Conservation (phyloP, 306 rosid genomes). For the Malus asiatica region DNA sequence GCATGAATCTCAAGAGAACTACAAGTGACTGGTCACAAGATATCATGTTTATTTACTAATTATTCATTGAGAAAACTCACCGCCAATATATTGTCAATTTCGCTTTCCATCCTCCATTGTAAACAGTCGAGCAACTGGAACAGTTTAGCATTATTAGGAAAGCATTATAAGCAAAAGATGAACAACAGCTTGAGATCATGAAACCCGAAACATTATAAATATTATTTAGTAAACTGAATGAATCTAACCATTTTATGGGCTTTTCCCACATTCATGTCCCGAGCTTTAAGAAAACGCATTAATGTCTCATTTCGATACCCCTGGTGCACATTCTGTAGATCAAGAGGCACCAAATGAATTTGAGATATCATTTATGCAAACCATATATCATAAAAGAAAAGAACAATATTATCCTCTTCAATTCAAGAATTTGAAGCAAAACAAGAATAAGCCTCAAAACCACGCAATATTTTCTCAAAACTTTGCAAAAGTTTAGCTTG, state of each 20-base stretch:
- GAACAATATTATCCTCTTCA: not conserved
- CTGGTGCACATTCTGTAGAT: slow-evolving; percentile 76
- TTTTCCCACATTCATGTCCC: slow-evolving; percentile 80
- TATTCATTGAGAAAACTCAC: slow-evolving; percentile 41
- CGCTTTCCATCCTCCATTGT: slow-evolving; percentile 79
- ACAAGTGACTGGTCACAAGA: not conserved
- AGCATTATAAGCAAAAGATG: slow-evolving; percentile 14
- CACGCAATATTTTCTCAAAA: not conserved
- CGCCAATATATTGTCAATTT: slow-evolving; percentile 65
- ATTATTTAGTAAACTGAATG: slow-evolving; percentile 6
- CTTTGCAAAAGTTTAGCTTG: not conserved
- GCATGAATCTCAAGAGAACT: not conserved
- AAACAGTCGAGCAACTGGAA: slow-evolving; percentile 79
- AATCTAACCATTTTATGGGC: slow-evolving; percentile 81
- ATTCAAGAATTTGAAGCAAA: not conserved
- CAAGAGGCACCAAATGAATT: slow-evolving; percentile 6
- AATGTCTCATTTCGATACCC: slow-evolving; percentile 59
- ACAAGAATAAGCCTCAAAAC: not conserved
- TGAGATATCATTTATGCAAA: slow-evolving; percentile 1
- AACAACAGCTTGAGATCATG: slow-evolving; percentile 3
- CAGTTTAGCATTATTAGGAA: slow-evolving; percentile 23
- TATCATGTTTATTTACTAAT: not conserved
- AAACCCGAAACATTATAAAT: not conserved
- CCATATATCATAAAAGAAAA: not conserved
- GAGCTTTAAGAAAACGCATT: slow-evolving; percentile 77